Conservation (phyloP, 805 yeast species). For the Wickerhamomyces pijperi region DNA sequence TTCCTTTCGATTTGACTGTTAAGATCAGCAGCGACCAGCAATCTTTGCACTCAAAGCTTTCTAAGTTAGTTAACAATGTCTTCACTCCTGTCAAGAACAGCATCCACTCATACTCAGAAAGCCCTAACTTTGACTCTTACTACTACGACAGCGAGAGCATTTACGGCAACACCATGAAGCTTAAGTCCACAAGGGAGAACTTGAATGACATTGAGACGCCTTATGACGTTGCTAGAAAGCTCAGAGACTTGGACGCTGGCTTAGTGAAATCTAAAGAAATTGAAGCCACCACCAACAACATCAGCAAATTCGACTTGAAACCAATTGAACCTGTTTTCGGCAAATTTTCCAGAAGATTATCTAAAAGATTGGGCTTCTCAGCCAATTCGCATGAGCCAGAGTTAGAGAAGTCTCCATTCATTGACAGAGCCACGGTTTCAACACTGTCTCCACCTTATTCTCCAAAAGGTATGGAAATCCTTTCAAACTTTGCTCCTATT, state of each 20-base stretch:
- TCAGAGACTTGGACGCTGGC: not conserved
- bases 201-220: not conserved
- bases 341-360: not conserved
- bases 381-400: not conserved
- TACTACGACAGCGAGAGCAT: not conserved
- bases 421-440: no score
- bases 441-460: no score
- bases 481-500: no score
- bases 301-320: not conserved
- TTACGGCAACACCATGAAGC: not conserved
- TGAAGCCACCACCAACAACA: not conserved
- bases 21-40: not conserved
- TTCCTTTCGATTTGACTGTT: conserved; percentile 14
- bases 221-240: not conserved
- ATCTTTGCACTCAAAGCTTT: not conserved
- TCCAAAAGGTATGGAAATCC: no score
- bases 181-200: not conserved
- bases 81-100: not conserved
- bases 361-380: not conserved
- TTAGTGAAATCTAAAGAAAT: not conserved
- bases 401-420: not conserved
- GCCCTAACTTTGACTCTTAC: not conserved
- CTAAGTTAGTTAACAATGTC: not conserved
- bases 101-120: not conserved
- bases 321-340: not conserved